Conservation (phyloP, 140 eudicot genomes). For the Stevia rebaudiana region DNA sequence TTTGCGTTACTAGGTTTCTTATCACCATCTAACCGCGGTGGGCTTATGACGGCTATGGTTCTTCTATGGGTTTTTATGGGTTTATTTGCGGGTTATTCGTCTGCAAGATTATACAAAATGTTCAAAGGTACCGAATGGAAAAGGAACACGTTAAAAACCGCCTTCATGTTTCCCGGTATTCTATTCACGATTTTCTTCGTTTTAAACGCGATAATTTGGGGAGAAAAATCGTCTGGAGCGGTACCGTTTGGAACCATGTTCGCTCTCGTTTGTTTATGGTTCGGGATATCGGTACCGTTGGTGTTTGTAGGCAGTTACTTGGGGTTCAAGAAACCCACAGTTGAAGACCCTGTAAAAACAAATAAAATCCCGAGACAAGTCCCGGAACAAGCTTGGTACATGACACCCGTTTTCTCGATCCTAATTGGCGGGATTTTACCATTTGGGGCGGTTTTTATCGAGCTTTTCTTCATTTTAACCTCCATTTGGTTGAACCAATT, state of each 20-base stretch:
- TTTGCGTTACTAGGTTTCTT: constrained; percentile 67
- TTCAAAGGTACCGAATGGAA: constrained; percentile 87
- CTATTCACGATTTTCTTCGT: constrained; percentile 56
- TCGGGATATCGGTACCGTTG: constrained; percentile 76
- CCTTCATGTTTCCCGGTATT: constrained; percentile 79
- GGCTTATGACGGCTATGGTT: constrained; percentile 77
- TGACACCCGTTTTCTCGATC: constrained; percentile 65
- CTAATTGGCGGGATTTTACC: constrained; percentile 80
- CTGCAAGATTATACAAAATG: constrained; percentile 78
- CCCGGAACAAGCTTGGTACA: constrained; percentile 88
- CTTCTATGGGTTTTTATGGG: constrained; percentile 83
- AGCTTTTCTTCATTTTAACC: constrained; percentile 68
- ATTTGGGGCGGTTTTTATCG: constrained; percentile 79
- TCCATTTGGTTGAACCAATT: constrained; percentile 86
- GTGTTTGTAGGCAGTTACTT: constrained; percentile 81
- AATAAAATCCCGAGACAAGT: constrained; percentile 75
- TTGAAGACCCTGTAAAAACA: constrained; percentile 79
- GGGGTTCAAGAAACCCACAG: constrained; percentile 68
- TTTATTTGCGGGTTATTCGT: constrained; percentile 61
- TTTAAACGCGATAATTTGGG: constrained; percentile 79
- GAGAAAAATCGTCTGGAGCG: constrained; percentile 80
- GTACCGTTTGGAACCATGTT: constrained; percentile 79
- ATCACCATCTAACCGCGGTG: constrained; percentile 73
- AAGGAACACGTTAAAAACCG: constrained; percentile 61
- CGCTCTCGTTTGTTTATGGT: constrained; percentile 75